A percentile compares a stretch with the other conserved stretches of the same genome.
phyloP scores from a whole-genome alignment of 306 rosid genomes.

The Prunus mira region DNA sequence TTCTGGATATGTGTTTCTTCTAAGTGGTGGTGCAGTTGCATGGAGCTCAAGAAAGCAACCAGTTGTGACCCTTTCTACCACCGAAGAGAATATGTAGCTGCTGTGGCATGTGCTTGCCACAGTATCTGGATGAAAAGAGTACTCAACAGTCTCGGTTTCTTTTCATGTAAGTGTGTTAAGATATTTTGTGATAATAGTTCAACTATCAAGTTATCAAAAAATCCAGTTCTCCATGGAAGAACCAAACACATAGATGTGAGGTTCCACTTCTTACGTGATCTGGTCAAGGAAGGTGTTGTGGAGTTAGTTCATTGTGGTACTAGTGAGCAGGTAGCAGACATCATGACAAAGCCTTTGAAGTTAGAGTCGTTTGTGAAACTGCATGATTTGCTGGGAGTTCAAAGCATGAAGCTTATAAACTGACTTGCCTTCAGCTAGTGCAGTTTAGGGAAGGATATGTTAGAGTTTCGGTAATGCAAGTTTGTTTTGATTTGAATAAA shows the following conservation, averaged over 20 bases:
- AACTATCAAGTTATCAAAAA: neutral
- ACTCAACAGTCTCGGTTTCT: neutral
- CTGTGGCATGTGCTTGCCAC: neutral
- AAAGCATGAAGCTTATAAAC: neutral
- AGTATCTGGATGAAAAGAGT: neutral
- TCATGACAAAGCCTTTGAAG: neutral
- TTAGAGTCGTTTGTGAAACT: neutral
- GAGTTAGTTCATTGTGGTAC: neutral
- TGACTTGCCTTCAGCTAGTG: neutral
- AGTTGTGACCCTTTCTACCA: constrained; percentile 1
- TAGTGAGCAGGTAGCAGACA: neutral
- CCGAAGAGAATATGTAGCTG: neutral
- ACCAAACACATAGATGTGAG: neutral
- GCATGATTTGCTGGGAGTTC: neutral
- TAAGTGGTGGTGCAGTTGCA: neutral
- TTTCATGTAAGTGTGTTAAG: neutral
- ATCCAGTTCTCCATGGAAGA: neutral
- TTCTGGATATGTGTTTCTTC: neutral
- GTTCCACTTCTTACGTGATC: neutral
- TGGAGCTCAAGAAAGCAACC: neutral
- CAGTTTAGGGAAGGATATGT: constrained; percentile 2
- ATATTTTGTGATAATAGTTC: neutral
- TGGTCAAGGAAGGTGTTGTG: neutral
- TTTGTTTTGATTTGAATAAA: neutral
- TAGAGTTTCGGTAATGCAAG: neutral